These are phyloP conservation scores for Candida hungchunana DNA, from an alignment of 805 yeast genomes.

Conservation along the genomic window DNA sequence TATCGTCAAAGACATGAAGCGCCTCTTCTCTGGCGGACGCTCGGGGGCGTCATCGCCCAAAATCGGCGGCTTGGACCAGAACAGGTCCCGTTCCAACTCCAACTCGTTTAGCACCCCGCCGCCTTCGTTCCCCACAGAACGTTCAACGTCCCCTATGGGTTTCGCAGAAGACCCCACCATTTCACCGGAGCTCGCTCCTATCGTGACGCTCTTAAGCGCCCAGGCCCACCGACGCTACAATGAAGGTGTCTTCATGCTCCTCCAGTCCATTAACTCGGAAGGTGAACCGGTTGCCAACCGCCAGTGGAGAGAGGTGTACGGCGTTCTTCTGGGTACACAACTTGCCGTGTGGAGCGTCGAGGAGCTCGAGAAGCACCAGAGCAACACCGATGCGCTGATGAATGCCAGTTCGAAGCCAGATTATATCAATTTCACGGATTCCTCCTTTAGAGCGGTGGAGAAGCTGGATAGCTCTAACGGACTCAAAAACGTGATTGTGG, in stretches of 20 bases:
- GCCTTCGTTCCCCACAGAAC: constrained; percentile 1
- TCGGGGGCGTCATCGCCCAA: constrained; percentile 20
- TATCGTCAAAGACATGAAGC: constrained; percentile 16
- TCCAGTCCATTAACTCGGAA: constrained; percentile 73
- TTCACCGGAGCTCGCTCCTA: constrained; percentile 50
- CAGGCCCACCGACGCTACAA: constrained; percentile 71
- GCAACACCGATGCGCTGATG: constrained; percentile 41
- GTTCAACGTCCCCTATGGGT: constrained; percentile 2
- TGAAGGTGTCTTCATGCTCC: constrained; percentile 72
- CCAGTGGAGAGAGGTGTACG: constrained; percentile 90
- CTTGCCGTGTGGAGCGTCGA: constrained; percentile 90
- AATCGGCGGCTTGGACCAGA: constrained; percentile 1
- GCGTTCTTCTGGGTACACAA: constrained; percentile 85
- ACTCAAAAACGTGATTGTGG: constrained; percentile 68
- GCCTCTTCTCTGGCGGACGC: constrained; percentile 23
- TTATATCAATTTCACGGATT: constrained; percentile 88
- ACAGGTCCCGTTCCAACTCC: constrained; percentile 21
- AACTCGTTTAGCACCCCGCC: constrained; percentile 5
- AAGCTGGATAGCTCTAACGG: constrained; percentile 61
- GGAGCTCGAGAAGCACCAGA: constrained; percentile 47
- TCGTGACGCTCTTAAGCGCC: constrained; percentile 67
- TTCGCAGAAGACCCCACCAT: constrained; percentile 18
- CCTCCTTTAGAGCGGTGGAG: constrained; percentile 71
- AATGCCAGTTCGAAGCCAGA: constrained; percentile 70
- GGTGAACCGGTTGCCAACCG: constrained; percentile 78